A percentile compares a stretch with the other conserved stretches of the same genome.
These are phyloP conservation scores for Nicotiana noctiflora DNA, from an alignment of 257 asterid species.

Conservation along the genomic window DNA sequence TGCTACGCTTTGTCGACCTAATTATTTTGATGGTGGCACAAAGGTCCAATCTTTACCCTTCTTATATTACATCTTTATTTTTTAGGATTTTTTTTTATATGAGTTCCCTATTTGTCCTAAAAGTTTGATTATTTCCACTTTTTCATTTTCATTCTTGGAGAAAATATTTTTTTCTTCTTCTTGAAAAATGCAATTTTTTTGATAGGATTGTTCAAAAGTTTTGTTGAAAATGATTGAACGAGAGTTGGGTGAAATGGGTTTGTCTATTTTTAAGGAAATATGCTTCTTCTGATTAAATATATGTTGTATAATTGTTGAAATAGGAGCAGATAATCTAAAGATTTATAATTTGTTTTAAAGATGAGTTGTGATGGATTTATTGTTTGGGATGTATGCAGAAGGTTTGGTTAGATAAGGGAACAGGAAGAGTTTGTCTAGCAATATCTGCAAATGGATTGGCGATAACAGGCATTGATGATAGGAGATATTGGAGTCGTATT, in stretches of 20 bases:
- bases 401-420: conserved; percentile 78
- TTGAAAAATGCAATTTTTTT: neutral
- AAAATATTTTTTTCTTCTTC: neutral
- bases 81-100: neutral
- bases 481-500: conserved; percentile 88
- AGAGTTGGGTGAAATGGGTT: neutral
- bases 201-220: neutral
- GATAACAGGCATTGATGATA: conserved; percentile 84
- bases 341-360: neutral
- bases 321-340: neutral
- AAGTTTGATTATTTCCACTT: neutral
- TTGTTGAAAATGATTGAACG: neutral
- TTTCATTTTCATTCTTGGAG: neutral
- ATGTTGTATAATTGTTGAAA: neutral
- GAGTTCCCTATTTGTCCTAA: neutral
- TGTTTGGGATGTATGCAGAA: conserved; percentile 49
- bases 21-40: conserved; percentile 60
- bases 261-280: neutral
- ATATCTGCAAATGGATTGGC: conserved; percentile 62
- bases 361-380: neutral
- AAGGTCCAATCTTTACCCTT: conserved; percentile 41
- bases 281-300: neutral
- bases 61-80: neutral
- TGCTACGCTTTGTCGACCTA: conserved; percentile 49
- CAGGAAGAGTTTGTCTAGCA: conserved; percentile 57